Evolutionary conservation across 768 basidiomycete species (phyloP).

Genomic region (Exidia glandulosa): DNA sequence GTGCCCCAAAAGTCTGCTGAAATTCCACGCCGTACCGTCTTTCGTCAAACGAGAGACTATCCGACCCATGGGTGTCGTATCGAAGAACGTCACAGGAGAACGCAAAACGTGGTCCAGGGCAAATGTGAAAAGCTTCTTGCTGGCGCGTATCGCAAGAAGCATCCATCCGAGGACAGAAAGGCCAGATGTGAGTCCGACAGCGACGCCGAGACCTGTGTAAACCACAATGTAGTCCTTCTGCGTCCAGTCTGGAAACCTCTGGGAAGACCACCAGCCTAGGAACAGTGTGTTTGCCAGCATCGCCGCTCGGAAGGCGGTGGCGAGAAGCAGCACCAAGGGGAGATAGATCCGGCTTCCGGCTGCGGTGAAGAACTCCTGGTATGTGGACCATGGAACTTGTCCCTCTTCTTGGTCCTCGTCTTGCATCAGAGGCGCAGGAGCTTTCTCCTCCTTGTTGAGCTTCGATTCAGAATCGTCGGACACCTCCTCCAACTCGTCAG

Average conservation of each 20-base stretch:
- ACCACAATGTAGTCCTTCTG: slow-evolving; percentile 60
- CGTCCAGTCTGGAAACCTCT: slow-evolving; percentile 40
- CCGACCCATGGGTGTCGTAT: slow-evolving; percentile 57
- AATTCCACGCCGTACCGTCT: slow-evolving; percentile 45
- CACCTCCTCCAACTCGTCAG: slow-evolving; percentile 12
- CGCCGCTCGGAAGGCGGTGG: slow-evolving; percentile 37
- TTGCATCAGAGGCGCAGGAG: slow-evolving; percentile 25
- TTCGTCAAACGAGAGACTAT: slow-evolving; percentile 49
- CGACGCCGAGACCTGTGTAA: slow-evolving; percentile 35
- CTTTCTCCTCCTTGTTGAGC: slow-evolving; percentile 12
- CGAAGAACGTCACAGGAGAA: slow-evolving; percentile 58
- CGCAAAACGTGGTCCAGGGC: slow-evolving; percentile 47
- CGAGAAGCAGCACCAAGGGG: slow-evolving; percentile 32
- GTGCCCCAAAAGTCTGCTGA: no score
- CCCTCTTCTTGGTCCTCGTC: slow-evolving; percentile 48
- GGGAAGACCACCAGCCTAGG: slow-evolving; percentile 64
- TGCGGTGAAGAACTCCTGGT: slow-evolving; percentile 34
- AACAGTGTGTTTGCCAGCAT: slow-evolving; percentile 53
- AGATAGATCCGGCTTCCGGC: slow-evolving; percentile 36
- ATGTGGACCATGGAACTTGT: slow-evolving; percentile 38
- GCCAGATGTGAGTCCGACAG: slow-evolving; percentile 28
- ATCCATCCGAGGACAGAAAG: slow-evolving; percentile 29
- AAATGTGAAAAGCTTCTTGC: slow-evolving; percentile 36
- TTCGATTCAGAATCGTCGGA: slow-evolving; percentile 17
- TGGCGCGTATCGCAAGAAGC: slow-evolving; percentile 25